These are phyloP conservation scores for Carpinus fangiana DNA, from an alignment of 306 rosid genomes.

Conservation along the genomic window DNA sequence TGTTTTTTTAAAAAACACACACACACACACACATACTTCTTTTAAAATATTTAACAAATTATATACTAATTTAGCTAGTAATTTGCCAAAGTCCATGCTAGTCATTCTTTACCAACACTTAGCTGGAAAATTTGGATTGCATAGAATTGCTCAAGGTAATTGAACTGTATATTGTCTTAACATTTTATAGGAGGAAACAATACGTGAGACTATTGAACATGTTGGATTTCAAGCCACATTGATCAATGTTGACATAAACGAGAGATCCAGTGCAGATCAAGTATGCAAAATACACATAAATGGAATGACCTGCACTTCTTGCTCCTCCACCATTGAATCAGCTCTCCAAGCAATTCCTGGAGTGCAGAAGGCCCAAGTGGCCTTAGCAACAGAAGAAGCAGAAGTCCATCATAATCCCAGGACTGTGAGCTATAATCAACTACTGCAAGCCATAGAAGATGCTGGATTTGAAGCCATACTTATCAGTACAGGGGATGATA, in stretches of 20 bases:
- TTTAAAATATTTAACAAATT: too few species aligned
- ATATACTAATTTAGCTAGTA: too few species aligned
- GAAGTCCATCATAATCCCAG: constrained; percentile 65
- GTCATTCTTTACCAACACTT: not conserved
- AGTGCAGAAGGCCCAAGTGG: constrained; percentile 62
- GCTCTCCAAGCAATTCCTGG: constrained; percentile 50
- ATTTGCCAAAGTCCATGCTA: not conserved
- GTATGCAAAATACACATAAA: constrained; percentile 61
- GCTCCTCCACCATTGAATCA: constrained; percentile 74
- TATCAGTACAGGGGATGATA: constrained; percentile 54
- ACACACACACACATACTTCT: too few species aligned
- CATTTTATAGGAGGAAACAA: constrained; percentile 57
- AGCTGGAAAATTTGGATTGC: not conserved
- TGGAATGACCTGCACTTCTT: constrained; percentile 89
- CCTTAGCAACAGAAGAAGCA: constrained; percentile 79
- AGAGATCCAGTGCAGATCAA: constrained; percentile 34
- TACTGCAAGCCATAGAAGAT: constrained; percentile 48
- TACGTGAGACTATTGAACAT: constrained; percentile 64
- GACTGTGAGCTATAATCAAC: constrained; percentile 39
- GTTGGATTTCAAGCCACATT: constrained; percentile 72
- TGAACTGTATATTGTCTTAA: not conserved
- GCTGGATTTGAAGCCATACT: constrained; percentile 63
- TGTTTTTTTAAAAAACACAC: too few species aligned
- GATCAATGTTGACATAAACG: constrained; percentile 30
- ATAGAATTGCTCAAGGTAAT: not conserved